A percentile compares a stretch with the other conserved stretches of the same genome.
Conservation (phyloP, 2,329 filamentous ascomycete species). For the Bipolaris gigantea region DNA sequence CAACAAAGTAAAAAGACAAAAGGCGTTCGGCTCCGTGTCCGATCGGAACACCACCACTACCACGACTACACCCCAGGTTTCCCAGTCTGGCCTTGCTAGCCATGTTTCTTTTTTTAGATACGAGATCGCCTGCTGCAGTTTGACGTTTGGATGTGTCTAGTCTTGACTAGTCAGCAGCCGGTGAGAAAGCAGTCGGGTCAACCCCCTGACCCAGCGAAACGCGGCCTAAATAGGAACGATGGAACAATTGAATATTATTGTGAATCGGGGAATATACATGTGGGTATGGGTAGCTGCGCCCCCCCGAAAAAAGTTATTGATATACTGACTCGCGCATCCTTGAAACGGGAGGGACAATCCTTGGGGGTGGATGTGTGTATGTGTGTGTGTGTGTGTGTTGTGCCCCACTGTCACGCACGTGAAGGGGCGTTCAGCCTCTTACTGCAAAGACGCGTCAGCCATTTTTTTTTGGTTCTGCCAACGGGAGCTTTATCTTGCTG, state of each 20-base stretch:
- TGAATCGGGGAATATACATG: too few relatives aligned
- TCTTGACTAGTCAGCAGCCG: too few relatives aligned
- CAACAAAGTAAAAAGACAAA: not conserved
- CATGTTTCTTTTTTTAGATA: conserved; percentile 5
- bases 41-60: too few relatives aligned
- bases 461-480: not conserved
- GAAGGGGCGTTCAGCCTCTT: conserved; percentile 1
- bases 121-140: not conserved
- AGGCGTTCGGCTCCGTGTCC: not conserved
- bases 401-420: not conserved
- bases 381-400: not conserved
- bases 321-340: not conserved
- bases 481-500: too few relatives aligned
- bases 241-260: not conserved
- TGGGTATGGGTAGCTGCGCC: not conserved
- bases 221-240: not conserved
- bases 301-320: not conserved
- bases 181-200: not conserved
- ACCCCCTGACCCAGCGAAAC: not conserved
- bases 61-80: too few relatives aligned
- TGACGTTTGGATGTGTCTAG: not conserved
- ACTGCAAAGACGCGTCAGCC: conserved; percentile 2
- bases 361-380: not conserved
- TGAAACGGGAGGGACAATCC: too few relatives aligned
- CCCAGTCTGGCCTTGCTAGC: too few relatives aligned